Conservation (phyloP, 208 protist genomes). For the Trypanosoma melophagium region DNA sequence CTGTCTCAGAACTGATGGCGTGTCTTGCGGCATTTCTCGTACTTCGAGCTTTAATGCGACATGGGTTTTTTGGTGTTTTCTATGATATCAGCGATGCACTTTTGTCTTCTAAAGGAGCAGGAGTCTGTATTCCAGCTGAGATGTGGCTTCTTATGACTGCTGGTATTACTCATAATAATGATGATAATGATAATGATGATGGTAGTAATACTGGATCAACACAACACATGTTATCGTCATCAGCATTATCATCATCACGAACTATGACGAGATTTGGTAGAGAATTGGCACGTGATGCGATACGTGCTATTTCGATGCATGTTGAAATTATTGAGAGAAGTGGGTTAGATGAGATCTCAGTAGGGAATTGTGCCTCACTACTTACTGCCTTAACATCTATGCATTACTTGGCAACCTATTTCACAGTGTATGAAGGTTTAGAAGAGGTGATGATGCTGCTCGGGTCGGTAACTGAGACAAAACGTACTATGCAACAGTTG, state of each 20-base stretch:
- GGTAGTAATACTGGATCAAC: no score
- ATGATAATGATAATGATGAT: not conserved
- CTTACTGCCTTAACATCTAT: conserved; percentile 19
- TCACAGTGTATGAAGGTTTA: conserved; percentile 16
- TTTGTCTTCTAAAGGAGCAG: conserved; percentile 32
- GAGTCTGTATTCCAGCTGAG: conserved; percentile 45
- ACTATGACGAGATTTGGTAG: not conserved
- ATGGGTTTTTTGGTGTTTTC: conserved; percentile 28
- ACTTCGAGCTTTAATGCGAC: conserved; percentile 36
- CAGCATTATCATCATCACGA: not conserved
- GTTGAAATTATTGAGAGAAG: conserved; percentile 1
- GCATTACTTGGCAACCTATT: conserved; percentile 57
- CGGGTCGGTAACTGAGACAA: conserved; percentile 34
- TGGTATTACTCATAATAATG: not conserved
- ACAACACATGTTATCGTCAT: not conserved
- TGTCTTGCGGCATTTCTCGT: conserved; percentile 35
- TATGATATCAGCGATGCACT: conserved; percentile 44
- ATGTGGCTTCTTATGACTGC: conserved; percentile 41
- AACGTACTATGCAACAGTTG: conserved; percentile 30
- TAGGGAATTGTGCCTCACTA: not conserved
- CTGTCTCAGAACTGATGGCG: conserved; percentile 21
- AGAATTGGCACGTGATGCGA: conserved; percentile 16
- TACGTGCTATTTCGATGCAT: not conserved
- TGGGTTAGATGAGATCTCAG: not conserved
- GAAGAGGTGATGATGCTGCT: conserved; percentile 26